These are phyloP conservation scores for Candida maris DNA, from an alignment of 805 yeast species.

Conservation along the genomic window DNA sequence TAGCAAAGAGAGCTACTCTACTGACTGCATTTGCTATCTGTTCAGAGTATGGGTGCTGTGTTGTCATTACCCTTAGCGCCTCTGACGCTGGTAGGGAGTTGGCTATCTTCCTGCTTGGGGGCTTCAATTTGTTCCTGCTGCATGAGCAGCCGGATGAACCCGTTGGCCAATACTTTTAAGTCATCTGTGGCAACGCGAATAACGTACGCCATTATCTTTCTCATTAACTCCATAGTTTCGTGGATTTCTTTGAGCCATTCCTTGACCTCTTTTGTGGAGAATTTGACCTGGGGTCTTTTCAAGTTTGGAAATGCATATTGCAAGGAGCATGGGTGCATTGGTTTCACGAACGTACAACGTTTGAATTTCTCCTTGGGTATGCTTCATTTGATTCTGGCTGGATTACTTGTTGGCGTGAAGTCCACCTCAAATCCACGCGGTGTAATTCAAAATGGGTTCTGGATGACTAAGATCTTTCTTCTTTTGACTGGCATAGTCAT, in stretches of 20 bases:
- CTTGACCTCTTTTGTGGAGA: slow-evolving; percentile 69
- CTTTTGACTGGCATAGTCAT: slow-evolving; percentile 56
- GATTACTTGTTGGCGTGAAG: slow-evolving; percentile 64
- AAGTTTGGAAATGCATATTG: slow-evolving; percentile 56
- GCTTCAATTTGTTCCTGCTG: slow-evolving; percentile 75
- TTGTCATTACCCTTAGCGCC: slow-evolving; percentile 70
- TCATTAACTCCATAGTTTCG: slow-evolving; percentile 75
- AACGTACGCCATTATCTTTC: slow-evolving; percentile 74
- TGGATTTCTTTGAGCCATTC: slow-evolving; percentile 91
- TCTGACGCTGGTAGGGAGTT: slow-evolving; percentile 51
- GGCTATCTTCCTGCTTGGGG: slow-evolving; percentile 73
- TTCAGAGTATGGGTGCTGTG: slow-evolving; percentile 72
- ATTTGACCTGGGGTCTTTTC: slow-evolving; percentile 63
- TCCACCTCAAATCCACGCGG: slow-evolving; percentile 77
- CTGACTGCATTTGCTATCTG: too few relatives aligned
- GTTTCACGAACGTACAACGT: slow-evolving; percentile 93
- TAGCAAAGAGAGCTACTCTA: too few relatives aligned
- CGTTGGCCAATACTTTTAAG: slow-evolving; percentile 45
- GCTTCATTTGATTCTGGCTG: slow-evolving; percentile 70
- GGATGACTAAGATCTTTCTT: slow-evolving; percentile 70
- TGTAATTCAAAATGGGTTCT: slow-evolving; percentile 83
- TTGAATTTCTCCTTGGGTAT: slow-evolving; percentile 83
- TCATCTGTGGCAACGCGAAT: slow-evolving; percentile 82
- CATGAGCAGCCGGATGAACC: slow-evolving; percentile 31
- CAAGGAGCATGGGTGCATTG: slow-evolving; percentile 78